Percentiles rank a stretch among this genome's conserved stretches.
Conservation (phyloP, 441 rosid genomes). For the Eutrema salsugineum region DNA sequence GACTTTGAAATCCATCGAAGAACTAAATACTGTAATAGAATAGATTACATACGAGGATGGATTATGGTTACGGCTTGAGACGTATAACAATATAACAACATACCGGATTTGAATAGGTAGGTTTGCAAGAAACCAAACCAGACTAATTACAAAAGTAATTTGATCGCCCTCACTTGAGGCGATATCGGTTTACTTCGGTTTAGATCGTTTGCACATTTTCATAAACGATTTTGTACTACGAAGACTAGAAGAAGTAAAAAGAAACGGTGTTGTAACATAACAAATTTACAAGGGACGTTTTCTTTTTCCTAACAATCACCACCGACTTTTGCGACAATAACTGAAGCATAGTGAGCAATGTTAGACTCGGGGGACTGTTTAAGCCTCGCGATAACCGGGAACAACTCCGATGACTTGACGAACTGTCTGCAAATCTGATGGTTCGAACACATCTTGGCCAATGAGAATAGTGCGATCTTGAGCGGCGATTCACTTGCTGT, state of each 20-base stretch:
- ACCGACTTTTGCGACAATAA: conserved; percentile 62
- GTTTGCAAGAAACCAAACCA: neutral
- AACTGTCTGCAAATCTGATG: conserved; percentile 75
- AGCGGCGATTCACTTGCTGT: conserved; percentile 79
- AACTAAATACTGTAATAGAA: no score
- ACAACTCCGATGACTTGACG: conserved; percentile 75
- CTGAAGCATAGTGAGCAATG: conserved; percentile 82
- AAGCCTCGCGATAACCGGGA: conserved; percentile 71
- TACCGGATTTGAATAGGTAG: neutral
- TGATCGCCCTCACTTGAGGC: neutral
- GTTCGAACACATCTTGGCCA: conserved; percentile 87
- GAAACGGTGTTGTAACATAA: neutral
- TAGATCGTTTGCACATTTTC: neutral
- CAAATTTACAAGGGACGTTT: conserved; percentile 17
- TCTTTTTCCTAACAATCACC: conserved; percentile 26
- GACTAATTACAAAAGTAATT: neutral
- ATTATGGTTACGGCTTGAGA: no score
- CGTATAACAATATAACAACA: no score
- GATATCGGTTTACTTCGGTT: neutral
- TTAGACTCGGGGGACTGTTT: conserved; percentile 83
- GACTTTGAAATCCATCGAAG: no score
- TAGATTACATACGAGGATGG: no score
- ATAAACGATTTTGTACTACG: neutral
- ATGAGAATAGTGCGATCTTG: conserved; percentile 89
- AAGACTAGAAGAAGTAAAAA: neutral